These are phyloP conservation scores for Clavispora fructus DNA, from an alignment of 805 yeast species.

Conservation along the genomic window DNA sequence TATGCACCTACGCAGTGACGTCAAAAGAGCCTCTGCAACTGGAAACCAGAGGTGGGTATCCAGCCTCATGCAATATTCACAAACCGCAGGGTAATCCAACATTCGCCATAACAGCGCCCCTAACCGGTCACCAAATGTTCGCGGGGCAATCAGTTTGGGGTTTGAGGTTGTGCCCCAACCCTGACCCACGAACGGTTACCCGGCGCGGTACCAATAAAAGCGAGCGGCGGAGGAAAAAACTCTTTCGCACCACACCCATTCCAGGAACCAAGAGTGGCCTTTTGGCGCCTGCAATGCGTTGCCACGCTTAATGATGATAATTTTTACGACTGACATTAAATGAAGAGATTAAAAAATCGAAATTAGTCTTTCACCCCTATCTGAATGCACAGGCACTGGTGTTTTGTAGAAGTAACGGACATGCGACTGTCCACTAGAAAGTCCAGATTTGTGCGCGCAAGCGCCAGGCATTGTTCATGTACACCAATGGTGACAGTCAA, in stretches of 20 bases:
- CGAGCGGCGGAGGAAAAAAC: not conserved
- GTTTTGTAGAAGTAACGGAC: not conserved
- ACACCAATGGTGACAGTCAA: too few species aligned
- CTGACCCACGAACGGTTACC: not conserved
- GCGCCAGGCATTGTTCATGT: too few species aligned
- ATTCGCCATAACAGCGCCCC: not conserved
- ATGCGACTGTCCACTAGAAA: too few species aligned
- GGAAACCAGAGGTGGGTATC: too few species aligned
- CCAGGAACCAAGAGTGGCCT: slow-evolving; percentile 12
- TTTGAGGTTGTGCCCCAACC: not conserved
- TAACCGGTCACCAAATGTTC: not conserved
- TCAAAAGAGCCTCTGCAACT: too few species aligned
- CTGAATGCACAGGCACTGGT: slow-evolving; percentile 13
- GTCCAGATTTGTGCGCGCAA: too few species aligned
- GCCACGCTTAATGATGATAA: slow-evolving; percentile 15
- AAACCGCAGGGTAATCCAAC: too few species aligned
- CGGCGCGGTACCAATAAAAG: not conserved
- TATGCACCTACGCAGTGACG: too few species aligned
- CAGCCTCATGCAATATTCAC: too few species aligned
- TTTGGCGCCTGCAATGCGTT: slow-evolving; percentile 9
- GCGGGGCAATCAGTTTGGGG: not conserved
- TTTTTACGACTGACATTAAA: slow-evolving; percentile 10
- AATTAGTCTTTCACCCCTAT: slow-evolving; percentile 23
- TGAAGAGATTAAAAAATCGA: slow-evolving; percentile 14
- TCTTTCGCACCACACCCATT: not conserved